Evolutionary conservation across 768 basidiomycete species (phyloP), one percentile per base, ranked within the genome.

Genomic region (Lactifluus hygrophoroides): DNA sequence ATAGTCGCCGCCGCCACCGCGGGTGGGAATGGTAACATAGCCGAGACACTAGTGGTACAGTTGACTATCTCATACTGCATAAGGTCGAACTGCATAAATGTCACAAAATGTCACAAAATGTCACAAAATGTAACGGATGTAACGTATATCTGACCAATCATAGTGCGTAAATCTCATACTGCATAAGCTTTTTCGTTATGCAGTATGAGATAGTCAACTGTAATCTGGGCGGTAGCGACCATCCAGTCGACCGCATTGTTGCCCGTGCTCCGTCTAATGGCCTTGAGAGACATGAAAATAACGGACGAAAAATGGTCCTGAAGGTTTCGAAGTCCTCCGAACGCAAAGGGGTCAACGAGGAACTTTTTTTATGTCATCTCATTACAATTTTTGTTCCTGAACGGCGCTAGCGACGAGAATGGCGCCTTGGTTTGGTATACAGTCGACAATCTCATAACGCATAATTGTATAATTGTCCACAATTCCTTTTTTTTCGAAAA

Each of bases 211-310:
- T n/a, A n/a, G n/a, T n/a, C n/a, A n/a, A n/a, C n/a, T n/a, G n/a
- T 58, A 37, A 62, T 60, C 48, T 62, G 38, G 17, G 48, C 43
- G 5, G 61, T 37, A 6, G 30, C 38, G 34, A 62, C 47, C 42
- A 59, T 9, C 61, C 52, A 60, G 58, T 60, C 57, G 14, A 60
- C 30, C n/a, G 47, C 61, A 54, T 60, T 54, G 52, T 27, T 62
- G 28, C 61, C 52, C 21, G 47, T 55, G 27, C 51, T 60, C 42
- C 61, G 61, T 38, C 48, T 46, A 30, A 62, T 48, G 8, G 43
- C 61, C 14, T 42, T 60, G 35, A 62, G 58, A 38, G 61, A 32
- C 61, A 62, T 62, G 52, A 43, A 40, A 2, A 7, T 38, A 5
- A 21, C 10, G 35, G 25, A 37, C 27, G 16, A 27, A 17, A 56